phyloP scores from a whole-genome alignment of 371 early-diverging fungal genomes.

The Mortierella sp. region DNA sequence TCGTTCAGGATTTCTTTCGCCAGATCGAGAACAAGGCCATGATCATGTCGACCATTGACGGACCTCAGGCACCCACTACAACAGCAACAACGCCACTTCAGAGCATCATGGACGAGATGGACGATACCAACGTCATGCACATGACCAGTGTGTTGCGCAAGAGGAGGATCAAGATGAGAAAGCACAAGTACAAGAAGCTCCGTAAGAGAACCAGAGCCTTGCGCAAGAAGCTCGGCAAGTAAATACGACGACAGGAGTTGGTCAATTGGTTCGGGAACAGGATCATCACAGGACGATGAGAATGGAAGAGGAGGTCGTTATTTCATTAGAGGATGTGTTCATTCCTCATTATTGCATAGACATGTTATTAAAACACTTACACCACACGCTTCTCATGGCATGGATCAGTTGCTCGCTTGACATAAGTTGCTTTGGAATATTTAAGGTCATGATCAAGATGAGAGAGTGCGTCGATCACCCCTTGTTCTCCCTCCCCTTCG shows the following conservation, averaged over 20 bases:
- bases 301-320: slow-evolving; percentile 4
- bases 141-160: slow-evolving; percentile 78
- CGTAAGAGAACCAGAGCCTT: slow-evolving; percentile 84
- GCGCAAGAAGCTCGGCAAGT: slow-evolving; percentile 85
- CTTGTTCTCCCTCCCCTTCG: too few species aligned
- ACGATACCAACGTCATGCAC: slow-evolving; percentile 36
- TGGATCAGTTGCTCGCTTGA: too few species aligned
- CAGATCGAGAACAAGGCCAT: slow-evolving; percentile 19
- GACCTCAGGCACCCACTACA: neutral
- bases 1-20: slow-evolving; percentile 39
- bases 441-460: too few species aligned
- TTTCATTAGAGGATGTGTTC: too few species aligned
- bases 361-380: too few species aligned
- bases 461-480: too few species aligned
- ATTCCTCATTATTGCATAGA: too few species aligned
- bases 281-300: neutral
- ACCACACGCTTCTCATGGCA: too few species aligned
- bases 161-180: slow-evolving; percentile 88
- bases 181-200: slow-evolving; percentile 89
- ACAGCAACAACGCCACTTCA: slow-evolving; percentile 7
- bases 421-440: too few species aligned
- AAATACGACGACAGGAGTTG: slow-evolving; percentile 21
- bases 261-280: neutral
- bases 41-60: slow-evolving; percentile 8
- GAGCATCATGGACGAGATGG: slow-evolving; percentile 33